Conservation (phyloP, 106 monocot species). For the Platanthera guangdongensis region DNA sequence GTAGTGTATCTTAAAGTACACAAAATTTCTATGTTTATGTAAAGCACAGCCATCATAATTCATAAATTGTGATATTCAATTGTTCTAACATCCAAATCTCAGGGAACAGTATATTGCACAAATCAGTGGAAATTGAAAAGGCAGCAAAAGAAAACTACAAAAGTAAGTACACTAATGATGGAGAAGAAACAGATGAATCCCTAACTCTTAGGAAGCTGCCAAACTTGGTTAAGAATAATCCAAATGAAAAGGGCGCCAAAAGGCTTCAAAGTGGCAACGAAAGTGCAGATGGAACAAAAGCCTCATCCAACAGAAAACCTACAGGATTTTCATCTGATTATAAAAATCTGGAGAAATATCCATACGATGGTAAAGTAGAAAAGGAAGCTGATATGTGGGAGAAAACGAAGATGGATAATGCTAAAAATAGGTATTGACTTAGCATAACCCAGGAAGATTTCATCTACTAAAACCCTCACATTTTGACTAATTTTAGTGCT, state of each 20-base stretch:
- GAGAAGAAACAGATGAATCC: background rate
- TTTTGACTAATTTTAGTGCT: background rate
- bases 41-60: background rate
- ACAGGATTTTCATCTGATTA: slow-evolving; percentile 1
- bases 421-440: slow-evolving; percentile 11
- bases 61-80: background rate
- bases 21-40: background rate
- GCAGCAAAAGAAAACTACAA: background rate
- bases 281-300: background rate
- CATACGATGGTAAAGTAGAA: background rate
- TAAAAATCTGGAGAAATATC: background rate
- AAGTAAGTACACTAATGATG: background rate
- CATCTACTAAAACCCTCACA: background rate
- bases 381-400: slow-evolving; percentile 19
- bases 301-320: slow-evolving; percentile 5
- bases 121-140: background rate
- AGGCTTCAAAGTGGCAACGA: slow-evolving; percentile 14
- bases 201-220: slow-evolving; percentile 7
- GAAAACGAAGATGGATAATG: slow-evolving; percentile 20
- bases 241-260: slow-evolving; percentile 11
- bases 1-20: background rate
- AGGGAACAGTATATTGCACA: background rate
- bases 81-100: background rate
- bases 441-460: background rate
- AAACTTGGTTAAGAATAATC: slow-evolving; percentile 5